Evolutionary conservation across 2,329 filamentous ascomycete species (phyloP).

Genomic region (Teratosphaeria zuluensis): DNA sequence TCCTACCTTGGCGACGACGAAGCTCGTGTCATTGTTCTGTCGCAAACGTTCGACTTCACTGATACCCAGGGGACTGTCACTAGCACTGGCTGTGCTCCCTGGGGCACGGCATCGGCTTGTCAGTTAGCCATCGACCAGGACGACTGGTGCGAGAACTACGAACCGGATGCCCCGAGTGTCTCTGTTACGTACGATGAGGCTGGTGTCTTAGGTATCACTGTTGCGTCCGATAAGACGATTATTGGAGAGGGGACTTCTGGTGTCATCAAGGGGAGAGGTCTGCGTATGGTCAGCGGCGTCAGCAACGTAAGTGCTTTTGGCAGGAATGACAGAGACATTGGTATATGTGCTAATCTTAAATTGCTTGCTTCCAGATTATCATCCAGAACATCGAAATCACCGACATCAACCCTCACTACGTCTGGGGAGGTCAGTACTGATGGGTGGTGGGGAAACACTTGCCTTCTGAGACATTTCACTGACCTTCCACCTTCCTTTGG

Average conservation of each 20-base stretch:
- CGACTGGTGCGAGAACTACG: conserved; percentile 47
- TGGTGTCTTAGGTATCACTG: conserved; percentile 34
- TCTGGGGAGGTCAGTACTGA: conserved; percentile 25
- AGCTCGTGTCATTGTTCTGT: conserved; percentile 49
- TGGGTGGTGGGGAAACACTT: conserved; percentile 15
- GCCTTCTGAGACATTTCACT: no score
- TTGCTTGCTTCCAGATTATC: conserved; percentile 33
- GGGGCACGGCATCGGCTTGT: conserved; percentile 41
- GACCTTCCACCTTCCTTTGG: conserved; percentile 22
- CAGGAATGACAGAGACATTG: neutral
- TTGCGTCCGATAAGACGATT: conserved; percentile 34
- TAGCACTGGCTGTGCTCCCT: conserved; percentile 47
- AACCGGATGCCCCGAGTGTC: conserved; percentile 11
- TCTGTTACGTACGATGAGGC: conserved; percentile 45
- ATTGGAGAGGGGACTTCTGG: conserved; percentile 31
- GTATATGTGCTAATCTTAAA: neutral
- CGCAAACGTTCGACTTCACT: conserved; percentile 46
- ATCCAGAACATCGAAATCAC: conserved; percentile 33
- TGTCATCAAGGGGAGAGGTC: conserved; percentile 34
- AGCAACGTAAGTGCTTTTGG: conserved; percentile 29
- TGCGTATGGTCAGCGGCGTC: conserved; percentile 28
- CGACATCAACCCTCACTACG: conserved; percentile 28
- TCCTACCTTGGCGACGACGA: conserved; percentile 47
- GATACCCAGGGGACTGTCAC: conserved; percentile 45
- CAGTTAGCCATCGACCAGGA: conserved; percentile 54